Conservation (phyloP, 1,284 basidiomycete species). For the Tilletia indica region DNA sequence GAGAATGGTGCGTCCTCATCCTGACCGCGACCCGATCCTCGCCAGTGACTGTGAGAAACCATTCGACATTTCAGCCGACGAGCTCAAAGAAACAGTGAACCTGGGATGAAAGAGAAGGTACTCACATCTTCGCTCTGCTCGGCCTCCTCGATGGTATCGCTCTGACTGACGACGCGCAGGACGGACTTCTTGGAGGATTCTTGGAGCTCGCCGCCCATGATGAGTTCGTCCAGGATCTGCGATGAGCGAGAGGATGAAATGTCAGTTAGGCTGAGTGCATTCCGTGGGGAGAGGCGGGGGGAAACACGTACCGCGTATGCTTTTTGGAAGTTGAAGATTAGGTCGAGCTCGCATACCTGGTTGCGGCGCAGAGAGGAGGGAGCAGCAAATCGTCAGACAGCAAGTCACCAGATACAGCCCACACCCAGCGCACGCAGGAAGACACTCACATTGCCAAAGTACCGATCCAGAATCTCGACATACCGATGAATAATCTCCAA, state of each 20-base stretch:
- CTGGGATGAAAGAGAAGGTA: background rate
- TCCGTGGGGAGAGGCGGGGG: no score
- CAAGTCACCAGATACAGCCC: background rate
- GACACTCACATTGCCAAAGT: slow-evolving; percentile 86
- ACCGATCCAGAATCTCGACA: slow-evolving; percentile 96
- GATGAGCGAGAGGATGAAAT: background rate
- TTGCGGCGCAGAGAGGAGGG: background rate
- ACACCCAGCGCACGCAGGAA: slow-evolving; percentile 41
- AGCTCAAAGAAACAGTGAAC: background rate
- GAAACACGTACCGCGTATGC: slow-evolving; percentile 43
- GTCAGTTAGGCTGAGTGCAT: no score
- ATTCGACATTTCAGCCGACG: no score
- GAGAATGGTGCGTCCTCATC: slow-evolving; percentile 20
- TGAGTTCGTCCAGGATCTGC: slow-evolving; percentile 78
- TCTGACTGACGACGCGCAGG: slow-evolving; percentile 70
- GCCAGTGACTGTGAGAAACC: slow-evolving; percentile 34
- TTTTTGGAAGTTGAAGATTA: slow-evolving; percentile 57
- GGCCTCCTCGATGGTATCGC: slow-evolving; percentile 55
- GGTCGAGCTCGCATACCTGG: slow-evolving; percentile 52
- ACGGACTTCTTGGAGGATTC: slow-evolving; percentile 99
- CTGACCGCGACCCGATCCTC: slow-evolving; percentile 46
- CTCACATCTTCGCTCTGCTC: slow-evolving; percentile 56
- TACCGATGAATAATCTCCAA: slow-evolving; percentile 97
- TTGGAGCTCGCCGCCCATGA: slow-evolving; percentile 96
- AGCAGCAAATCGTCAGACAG: background rate